Conservation (phyloP, 192 early-diverging fungal species). For the Dimargaris xerosporica region DNA sequence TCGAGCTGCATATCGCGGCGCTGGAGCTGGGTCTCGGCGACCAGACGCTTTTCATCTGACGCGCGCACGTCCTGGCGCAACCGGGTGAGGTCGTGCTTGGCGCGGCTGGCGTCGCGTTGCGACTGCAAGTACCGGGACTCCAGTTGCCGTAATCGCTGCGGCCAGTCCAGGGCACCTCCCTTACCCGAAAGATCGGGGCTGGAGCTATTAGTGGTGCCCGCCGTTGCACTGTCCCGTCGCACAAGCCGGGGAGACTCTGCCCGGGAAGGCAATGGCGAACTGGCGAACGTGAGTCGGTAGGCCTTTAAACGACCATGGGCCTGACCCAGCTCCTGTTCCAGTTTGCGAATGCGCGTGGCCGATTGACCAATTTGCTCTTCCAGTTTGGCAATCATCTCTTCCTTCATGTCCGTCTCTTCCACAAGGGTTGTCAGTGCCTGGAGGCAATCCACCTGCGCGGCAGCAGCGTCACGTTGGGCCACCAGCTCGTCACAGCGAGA, state of each 20-base stretch:
- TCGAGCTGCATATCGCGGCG: slow-evolving; percentile 23
- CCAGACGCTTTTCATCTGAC: slow-evolving; percentile 22
- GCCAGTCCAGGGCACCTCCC: too few species aligned
- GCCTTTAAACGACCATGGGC: neutral
- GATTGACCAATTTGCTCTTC: neutral
- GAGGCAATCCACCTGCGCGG: neutral
- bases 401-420: slow-evolving; percentile 13
- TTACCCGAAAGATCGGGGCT: too few species aligned
- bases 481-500: neutral
- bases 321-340: slow-evolving; percentile 8
- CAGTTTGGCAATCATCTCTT: slow-evolving; percentile 2
- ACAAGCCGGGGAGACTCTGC: too few species aligned
- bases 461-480: neutral
- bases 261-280: too few species aligned
- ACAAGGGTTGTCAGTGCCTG: slow-evolving; percentile 1
- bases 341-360: neutral
- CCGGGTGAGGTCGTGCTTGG: slow-evolving; percentile 23
- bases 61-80: slow-evolving; percentile 22
- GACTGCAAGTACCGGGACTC: slow-evolving; percentile 23
- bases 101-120: slow-evolving; percentile 24
- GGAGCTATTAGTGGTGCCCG: too few species aligned
- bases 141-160: too few species aligned
- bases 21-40: slow-evolving; percentile 18
- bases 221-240: too few species aligned
- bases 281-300: neutral